A percentile compares a stretch with the other conserved stretches of the same genome.
Evolutionary conservation across 768 basidiomycete genomes (phyloP).

Genomic region (Cyathus striatus): DNA sequence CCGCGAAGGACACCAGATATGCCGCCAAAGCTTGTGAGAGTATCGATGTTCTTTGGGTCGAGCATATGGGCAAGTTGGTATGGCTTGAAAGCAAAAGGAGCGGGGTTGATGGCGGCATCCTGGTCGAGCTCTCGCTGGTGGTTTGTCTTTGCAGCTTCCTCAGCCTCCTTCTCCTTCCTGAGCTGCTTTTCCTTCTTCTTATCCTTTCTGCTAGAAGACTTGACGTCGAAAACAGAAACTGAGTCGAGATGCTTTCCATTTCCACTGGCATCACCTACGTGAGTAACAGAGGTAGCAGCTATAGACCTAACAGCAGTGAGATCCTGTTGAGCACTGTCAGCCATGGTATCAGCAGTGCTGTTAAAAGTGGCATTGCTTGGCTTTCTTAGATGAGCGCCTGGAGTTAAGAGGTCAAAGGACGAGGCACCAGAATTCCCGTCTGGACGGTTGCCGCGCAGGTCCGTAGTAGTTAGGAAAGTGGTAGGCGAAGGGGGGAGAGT

Average conservation of each 20-base stretch:
- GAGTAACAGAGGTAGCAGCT: conserved; percentile 28
- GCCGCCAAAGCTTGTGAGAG: conserved; percentile 70
- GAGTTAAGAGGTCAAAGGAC: conserved; percentile 45
- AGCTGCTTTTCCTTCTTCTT: conserved; percentile 20
- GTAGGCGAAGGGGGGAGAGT: conserved; percentile 71
- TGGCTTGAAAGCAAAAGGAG: conserved; percentile 73
- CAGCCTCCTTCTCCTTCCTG: conserved; percentile 11
- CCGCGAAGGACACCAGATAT: conserved; percentile 58
- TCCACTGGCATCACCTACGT: conserved; percentile 17
- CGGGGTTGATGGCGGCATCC: conserved; percentile 44
- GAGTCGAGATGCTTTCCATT: conserved; percentile 18
- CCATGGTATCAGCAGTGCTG: conserved; percentile 48
- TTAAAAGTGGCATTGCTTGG: conserved; percentile 51
- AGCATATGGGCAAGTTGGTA: conserved; percentile 77
- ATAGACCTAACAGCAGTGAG: conserved; percentile 34
- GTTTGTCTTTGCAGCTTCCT: conserved; percentile 20
- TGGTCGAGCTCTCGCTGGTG: conserved; percentile 32
- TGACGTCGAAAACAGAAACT: conserved; percentile 8
- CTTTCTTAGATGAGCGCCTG: conserved; percentile 47
- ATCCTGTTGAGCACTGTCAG: conserved; percentile 30
- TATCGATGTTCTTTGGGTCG: conserved; percentile 79
- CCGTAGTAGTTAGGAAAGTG: conserved; percentile 49
- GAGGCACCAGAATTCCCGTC: conserved; percentile 47
- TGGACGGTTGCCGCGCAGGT: conserved; percentile 66
- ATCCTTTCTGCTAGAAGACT: conserved; percentile 12